Evolutionary conservation across 305 asterid species (phyloP), one percentile per base, ranked within the genome.

Genomic region (Fraxinus floribunda): DNA sequence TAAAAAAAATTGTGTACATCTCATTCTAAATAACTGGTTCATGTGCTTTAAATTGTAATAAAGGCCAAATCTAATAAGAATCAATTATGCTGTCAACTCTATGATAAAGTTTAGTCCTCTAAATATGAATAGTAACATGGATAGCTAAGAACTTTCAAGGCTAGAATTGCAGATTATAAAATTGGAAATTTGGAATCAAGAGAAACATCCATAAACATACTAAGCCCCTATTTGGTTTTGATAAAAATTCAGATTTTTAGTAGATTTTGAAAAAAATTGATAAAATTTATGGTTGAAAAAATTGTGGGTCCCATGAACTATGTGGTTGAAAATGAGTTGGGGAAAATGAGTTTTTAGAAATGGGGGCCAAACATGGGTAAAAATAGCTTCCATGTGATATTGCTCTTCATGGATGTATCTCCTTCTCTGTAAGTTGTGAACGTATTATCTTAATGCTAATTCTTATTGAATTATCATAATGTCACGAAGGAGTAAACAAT

Each of bases 11-110:
- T n/a, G 9, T n/a, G 26, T 3, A 16, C 22, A 64, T 55, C 46
- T 82, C 85, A 80, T 77, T 16, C 52, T 72, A 26, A 82, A 72
- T 5, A 29, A 79, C 34, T 16, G 62, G 46, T 30, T 66, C 62
- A 36, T 11, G 55, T 75, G 39, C 74, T 79, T 64, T 46, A 52
- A 46, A 18, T 38, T 46, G 81, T 64, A 75, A 74, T 13, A 74
- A 18, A 76, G 22, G 44, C 55, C 8, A 57, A 82, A 79, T 55
- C 34, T 74, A 41, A 75, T 30, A 35, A 80, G 46, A 75, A 52
- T 38, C 44, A 38, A 44, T 44, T 44, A 11, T 44, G n/a, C n/a
- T 44, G 55, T 44, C 55, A 44, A 44, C 55, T 44, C n/a, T 44
- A 13, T 11, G n/a, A 44, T 44, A 44, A 44, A 13, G 5, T 44